These are phyloP conservation scores for Vitis vinifera DNA, from an alignment of 164 flowering plant genomes.

Conservation along the genomic window ASM3070453v1 NC_081808.1:24358501-24359000, in stretches of 20 bases:
- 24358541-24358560: slow-evolving; percentile 53
- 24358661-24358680: slow-evolving; percentile 50
- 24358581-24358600: slow-evolving; percentile 75
- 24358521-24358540: slow-evolving; percentile 63
- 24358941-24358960: slow-evolving; percentile 44
- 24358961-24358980: slow-evolving; percentile 50
- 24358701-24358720: slow-evolving; percentile 65
- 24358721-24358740: slow-evolving; percentile 55
- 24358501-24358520: slow-evolving; percentile 73
- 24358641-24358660: slow-evolving; percentile 68
- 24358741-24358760: slow-evolving; percentile 69
- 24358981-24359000: slow-evolving; percentile 40
- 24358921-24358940: slow-evolving; percentile 52
- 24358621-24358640: slow-evolving; percentile 56
- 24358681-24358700: slow-evolving; percentile 36
- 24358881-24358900: slow-evolving; percentile 44
- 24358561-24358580: slow-evolving; percentile 63
- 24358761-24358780: slow-evolving; percentile 65
- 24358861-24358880: slow-evolving; percentile 47
- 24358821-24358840: slow-evolving; percentile 60
- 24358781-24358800: slow-evolving; percentile 60
- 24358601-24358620: slow-evolving; percentile 74
- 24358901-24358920: slow-evolving; percentile 57
- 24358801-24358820: slow-evolving; percentile 56
- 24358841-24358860: slow-evolving; percentile 68